Base-by-base conservation (phyloP, 768 basidiomycete genomes). In the Pleurotus citrinopileatus region DNA sequence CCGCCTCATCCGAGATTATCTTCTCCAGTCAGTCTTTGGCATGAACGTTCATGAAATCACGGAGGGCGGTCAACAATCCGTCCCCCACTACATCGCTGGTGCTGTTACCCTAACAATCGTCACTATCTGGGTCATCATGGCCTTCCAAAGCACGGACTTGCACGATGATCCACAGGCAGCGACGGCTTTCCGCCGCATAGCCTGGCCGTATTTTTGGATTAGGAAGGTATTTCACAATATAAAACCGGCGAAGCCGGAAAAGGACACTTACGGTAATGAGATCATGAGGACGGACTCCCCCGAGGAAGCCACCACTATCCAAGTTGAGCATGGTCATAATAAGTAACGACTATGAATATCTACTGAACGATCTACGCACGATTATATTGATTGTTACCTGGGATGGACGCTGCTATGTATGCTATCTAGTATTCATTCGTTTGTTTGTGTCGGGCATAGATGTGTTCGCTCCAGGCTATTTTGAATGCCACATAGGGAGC, bases 11-110 rank as follows among this genome's bases (percentile, higher is more conserved):
- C 12, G 19, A 34, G 20, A 51, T 22, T 20, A 47, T 20, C 50
- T 25, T 38, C 20, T 1, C 29, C 32, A 79, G 79, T 66, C 69
- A 27, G 67, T 74, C 3, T 80, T 79, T 52, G 75, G 79, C 4
- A 80, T 80, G 79, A 80, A 80, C 56, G 60, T 80, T 8, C n/a
- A 34, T 32, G 70, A 73, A 53, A 62, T 81, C 51, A 67, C 69
- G 19, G 47, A 3, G 0, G 32, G 64, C 51, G 61, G 68, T 2
- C 36, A 46, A 6, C 70, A 67, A 47, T 74, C 73, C 2, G 58
- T 80, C 10, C 40, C 37, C 3, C 70, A 72, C 37, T 82, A 77
- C 47, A 52, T 74, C 25, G 73, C 57, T 32, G 64, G 63, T 4
- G 70, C 77, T 0, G 27, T 80, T 20, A 59, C 71, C n/a, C 58